Evolutionary conservation across 2,329 filamentous ascomycete genomes (phyloP), one percentile per base, ranked within the genome.

Genomic region (Dothiorella sarmentorum): DNA sequence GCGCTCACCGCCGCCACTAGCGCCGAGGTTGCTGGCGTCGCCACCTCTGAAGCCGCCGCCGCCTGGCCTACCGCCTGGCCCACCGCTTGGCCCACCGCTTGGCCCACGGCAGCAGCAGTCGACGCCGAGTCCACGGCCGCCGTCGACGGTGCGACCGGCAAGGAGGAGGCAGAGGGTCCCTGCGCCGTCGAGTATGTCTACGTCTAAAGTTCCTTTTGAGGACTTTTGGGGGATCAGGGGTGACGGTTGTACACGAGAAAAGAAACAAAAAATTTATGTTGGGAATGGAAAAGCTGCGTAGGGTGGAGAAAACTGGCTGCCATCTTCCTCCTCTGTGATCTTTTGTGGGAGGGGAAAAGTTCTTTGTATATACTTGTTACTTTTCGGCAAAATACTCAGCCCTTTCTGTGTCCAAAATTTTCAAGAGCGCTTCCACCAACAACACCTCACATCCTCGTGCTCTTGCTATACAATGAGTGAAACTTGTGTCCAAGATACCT

Each of bases 131-230:
- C 37, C 17, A 35, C 52, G 10, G 27, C 37, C 15, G 31, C 38
- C 6, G 51, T 40, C 17, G 35, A 40, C 9, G 51, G 51, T 15
- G 37, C 27, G 17, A 33, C 37, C 22, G n/a, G 18, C 13, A 38
- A 56, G 17, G 52, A 56, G 17, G 40, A 56, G 17, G 11, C 26
- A 13, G 52, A 56, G 17, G 52, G 52, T 7, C 52, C 52, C 26
- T 56, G 52, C 27, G 52, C 37, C 6, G 52, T 56, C 10, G 52
- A 56, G 52, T 56, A 56, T 17, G 52, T 56, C 26, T 56, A 44
- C 27, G 52, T 56, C 15, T 56, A 35, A 43, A 29, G 47, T 43
- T 43, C 15, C 29, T n/a, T 45, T 43, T 24, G 20, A 45, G 43
- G 43, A 29, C 24, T 45, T 29, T 29, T 24, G 43, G 26, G 40